Evolutionary conservation across 148 eudicot genomes (phyloP), one percentile per base, ranked within the genome.

Genomic region (Pharnaceum exiguum): DNA sequence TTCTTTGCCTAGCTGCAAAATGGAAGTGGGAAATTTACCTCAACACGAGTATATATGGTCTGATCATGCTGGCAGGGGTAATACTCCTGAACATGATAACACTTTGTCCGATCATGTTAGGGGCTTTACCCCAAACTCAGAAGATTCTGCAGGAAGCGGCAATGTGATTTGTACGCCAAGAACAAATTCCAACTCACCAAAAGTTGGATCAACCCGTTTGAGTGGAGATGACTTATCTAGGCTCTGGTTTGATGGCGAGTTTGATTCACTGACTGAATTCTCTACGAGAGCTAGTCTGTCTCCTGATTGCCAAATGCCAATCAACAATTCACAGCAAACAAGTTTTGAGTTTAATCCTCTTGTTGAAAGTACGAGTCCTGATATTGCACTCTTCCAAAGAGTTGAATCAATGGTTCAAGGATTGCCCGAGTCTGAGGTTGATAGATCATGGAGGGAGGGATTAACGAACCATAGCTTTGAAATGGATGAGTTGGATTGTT

Each of bases 401-500:
- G 67, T 44, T 25, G 71, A 63, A 62, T 54, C 79, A 16, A 18
- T 75, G 19, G 52, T 65, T 15, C 73, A 62, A 8, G 72, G 57
- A 27, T n/a, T 76, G 53, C 61, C 71, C 26, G 39, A 52, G 32
- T 79, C 90, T 30, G 77, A 69, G 13, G 59, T 73, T 68, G 73
- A 70, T 29, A 75, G 83, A 68, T 81, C 89, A 2, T 83, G 94
- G 90, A 75, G 77, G 55, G 94, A 89, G 42, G 87, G 81, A 17
- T 54, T 83, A 52, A 58, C 45, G 22, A 79, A 63, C 72, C 71
- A 57, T 51, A 61, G 62, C 30, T 64, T 60, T 61, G 94, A 89
- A 51, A 79, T 68, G 72, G 94, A 85, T 68, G 85, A 79, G 55
- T 65, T 73, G 26, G 94, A 85, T 59, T 71, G 78, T 74, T 85